Base-by-base conservation (phyloP, 1,284 basidiomycete species). In the Malassezia slooffiae region DNA sequence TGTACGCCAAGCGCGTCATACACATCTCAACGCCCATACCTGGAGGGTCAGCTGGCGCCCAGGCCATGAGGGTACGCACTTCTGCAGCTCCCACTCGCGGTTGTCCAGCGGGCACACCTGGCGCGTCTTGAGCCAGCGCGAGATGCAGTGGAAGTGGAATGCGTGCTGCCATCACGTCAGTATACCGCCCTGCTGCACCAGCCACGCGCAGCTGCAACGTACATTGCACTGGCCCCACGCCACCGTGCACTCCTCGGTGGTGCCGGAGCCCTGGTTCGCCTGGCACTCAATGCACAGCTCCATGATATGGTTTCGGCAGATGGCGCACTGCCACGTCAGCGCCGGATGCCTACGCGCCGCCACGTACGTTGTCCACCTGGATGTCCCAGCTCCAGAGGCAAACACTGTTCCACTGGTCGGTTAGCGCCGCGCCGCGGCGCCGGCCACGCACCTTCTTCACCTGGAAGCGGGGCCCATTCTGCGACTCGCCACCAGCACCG, bases 81-180 rank as follows among this genome's bases (percentile, higher is more conserved):
- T 89, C 73, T 91, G 87, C 62, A 87, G 73, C 67, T 89, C 87
- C 86, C 88, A 72, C 38, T 72, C 73, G 67, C 85, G 79, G 74
- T 99, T 99, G 73, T 97, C 93, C 47, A 99, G 74, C 3, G 91
- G 93, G 71, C 93, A 99, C 34, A 97, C 93, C 72, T 96, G 93
- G 58, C 93, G 80, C 15, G 93, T 96, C 77, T 97, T 99, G 58
- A 99, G 78, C 93, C 93, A 99, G 40, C 93, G 81, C 16, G 90
- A 93, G 70, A 99, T 99, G 73, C 91, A 99, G 72, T 97, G 91
- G 74, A 97, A 99, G 74, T 99, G 91, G 78, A 99, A 99, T 4
- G 91, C 91, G 70, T 99, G 91, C 90, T 96, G 63, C 24, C 13
- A 20, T 46, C 11, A 29, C 17, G 4, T 5, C 7, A 15, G 13